Percentiles rank a stretch among this genome's conserved stretches.
Conservation (phyloP, 306 rosid genomes). For the Heteromeles arbutifolia region DNA sequence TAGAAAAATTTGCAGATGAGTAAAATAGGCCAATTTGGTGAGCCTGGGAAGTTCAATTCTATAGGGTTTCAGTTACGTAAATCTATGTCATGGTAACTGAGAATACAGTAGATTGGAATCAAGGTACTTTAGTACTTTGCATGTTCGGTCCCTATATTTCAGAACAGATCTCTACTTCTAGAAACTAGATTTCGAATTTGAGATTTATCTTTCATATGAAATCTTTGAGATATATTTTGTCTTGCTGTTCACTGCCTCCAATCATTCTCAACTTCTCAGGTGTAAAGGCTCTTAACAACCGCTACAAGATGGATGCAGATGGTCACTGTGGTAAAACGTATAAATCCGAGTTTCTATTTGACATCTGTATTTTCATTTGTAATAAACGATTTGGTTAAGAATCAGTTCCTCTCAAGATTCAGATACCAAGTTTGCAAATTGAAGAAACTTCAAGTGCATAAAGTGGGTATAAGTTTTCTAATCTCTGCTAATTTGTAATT, state of each 20-base stretch:
- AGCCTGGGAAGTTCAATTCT: background rate
- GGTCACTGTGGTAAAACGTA: conserved; percentile 63
- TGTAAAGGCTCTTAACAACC: conserved; percentile 44
- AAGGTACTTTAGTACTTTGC: background rate
- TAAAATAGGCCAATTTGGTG: background rate
- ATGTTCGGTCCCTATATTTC: background rate
- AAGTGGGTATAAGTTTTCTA: background rate
- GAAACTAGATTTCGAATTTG: background rate
- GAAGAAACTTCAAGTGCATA: too few relatives aligned
- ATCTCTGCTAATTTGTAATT: conserved; percentile 1
- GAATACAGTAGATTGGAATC: background rate
- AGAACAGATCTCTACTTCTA: background rate
- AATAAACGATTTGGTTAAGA: background rate
- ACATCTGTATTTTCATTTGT: background rate
- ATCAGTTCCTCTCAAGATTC: background rate
- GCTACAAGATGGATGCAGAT: conserved; percentile 70
- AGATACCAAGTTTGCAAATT: too few relatives aligned
- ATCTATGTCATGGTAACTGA: background rate
- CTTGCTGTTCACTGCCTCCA: background rate
- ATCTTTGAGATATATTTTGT: background rate
- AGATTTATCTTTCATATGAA: background rate
- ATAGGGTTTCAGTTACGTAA: background rate
- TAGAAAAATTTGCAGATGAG: too few relatives aligned
- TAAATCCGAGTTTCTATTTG: conserved; percentile 14
- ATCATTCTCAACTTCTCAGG: conserved; percentile 37